Percentiles rank a stretch among this genome's conserved stretches.
These are phyloP conservation scores for Leccinellum albellum DNA, from an alignment of 768 basidiomycete genomes.

Conservation along the genomic window DNA sequence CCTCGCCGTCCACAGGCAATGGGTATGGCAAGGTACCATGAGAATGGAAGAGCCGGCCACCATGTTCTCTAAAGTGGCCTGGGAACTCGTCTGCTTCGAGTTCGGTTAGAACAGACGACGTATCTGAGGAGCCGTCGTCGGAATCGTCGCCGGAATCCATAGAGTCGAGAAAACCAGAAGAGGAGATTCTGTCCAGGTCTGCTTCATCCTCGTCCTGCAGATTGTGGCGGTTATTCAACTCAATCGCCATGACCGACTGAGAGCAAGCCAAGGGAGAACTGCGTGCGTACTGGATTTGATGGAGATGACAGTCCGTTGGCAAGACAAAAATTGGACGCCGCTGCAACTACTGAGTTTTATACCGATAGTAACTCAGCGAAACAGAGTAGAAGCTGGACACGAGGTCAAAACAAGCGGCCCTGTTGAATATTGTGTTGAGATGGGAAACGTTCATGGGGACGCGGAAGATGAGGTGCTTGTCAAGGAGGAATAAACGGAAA, in stretches of 20 bases:
- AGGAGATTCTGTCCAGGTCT: conserved; percentile 8
- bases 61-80: conserved; percentile 52
- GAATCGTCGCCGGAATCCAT: conserved; percentile 25
- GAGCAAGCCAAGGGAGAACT: conserved; percentile 6
- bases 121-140: conserved; percentile 39
- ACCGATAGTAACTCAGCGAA: conserved; percentile 39
- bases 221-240: conserved; percentile 22
- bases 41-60: conserved; percentile 66
- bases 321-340: conserved; percentile 37
- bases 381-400: conserved; percentile 37
- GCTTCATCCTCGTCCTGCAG: conserved; percentile 18
- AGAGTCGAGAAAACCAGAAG: conserved; percentile 6
- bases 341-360: conserved; percentile 38
- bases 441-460: conserved; percentile 19
- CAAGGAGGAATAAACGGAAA: conserved; percentile 11
- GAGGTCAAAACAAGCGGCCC: conserved; percentile 34
- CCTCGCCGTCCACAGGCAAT: conserved; percentile 66
- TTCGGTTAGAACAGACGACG: conserved; percentile 44
- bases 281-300: conserved; percentile 21
- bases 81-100: conserved; percentile 54
- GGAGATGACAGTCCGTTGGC: conserved; percentile 34
- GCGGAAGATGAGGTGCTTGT: conserved; percentile 14
- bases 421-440: conserved; percentile 24
- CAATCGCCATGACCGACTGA: conserved; percentile 27
- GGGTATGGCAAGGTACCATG: conserved; percentile 62